Conservation (phyloP, 1,139 yeast genomes). For the Kodamaea derodonti region DNA sequence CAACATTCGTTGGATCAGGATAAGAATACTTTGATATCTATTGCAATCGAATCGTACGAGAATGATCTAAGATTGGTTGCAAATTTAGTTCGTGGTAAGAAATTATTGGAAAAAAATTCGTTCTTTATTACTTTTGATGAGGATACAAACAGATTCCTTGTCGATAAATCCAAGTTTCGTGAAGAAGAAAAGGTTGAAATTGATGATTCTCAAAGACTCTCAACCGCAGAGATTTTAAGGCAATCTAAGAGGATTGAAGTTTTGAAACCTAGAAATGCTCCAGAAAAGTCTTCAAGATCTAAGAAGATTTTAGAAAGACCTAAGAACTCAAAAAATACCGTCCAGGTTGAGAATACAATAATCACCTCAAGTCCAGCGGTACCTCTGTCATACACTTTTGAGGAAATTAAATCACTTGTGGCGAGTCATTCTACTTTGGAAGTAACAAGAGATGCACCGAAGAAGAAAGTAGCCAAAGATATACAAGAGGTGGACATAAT, state of each 20-base stretch:
- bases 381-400: conserved; percentile 11
- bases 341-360: not conserved
- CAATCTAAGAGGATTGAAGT: not conserved
- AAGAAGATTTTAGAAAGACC: not conserved
- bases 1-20: conserved; percentile 2
- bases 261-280: not conserved
- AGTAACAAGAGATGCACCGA: conserved; percentile 5
- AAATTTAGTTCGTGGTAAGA: conserved; percentile 16
- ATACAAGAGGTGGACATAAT: too few species aligned
- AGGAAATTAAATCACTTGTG: conserved; percentile 31
- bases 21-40: conserved; percentile 4
- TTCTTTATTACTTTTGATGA: conserved; percentile 10
- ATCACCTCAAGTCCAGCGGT: conserved; percentile 1
- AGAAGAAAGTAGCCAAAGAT: not conserved
- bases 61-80: conserved; percentile 23
- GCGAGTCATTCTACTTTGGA: conserved; percentile 24
- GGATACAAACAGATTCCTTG: conserved; percentile 7
- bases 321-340: not conserved
- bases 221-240: not conserved
- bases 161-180: not conserved
- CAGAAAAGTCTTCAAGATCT: not conserved
- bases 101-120: conserved; percentile 10
- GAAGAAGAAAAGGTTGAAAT: conserved; percentile 8
- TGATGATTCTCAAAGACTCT: conserved; percentile 7
- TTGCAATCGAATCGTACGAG: conserved; percentile 19